phyloP scores from a whole-genome alignment of 2,329 filamentous ascomycete genomes.

The Colletotrichum graminicola region DNA sequence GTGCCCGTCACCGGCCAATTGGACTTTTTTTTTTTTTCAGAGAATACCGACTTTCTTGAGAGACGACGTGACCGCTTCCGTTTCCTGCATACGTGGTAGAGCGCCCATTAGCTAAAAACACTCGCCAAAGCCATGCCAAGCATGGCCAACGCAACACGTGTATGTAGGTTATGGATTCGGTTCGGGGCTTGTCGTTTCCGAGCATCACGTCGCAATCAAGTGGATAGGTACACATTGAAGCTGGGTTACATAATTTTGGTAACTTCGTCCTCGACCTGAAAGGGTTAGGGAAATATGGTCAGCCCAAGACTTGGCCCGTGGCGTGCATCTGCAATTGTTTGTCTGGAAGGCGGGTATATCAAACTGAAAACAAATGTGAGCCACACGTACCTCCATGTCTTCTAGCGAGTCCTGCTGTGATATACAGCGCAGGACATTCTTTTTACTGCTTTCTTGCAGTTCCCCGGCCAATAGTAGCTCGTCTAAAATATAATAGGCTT shows the following conservation, averaged over 20 bases:
- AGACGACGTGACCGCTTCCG: constrained; percentile 52
- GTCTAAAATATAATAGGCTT: constrained; percentile 99
- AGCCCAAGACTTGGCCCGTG: constrained; percentile 50
- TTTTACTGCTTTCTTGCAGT: constrained; percentile 99
- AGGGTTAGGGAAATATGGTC: constrained; percentile 59
- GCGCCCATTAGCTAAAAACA: constrained; percentile 45
- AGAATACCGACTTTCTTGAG: constrained; percentile 57
- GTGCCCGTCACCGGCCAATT: constrained; percentile 1
- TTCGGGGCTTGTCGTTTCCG: constrained; percentile 18
- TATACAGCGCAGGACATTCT: constrained; percentile 96
- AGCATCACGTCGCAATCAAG: constrained; percentile 30
- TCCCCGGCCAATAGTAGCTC: constrained; percentile 95
- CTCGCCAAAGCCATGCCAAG: constrained; percentile 30
- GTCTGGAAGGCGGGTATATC: constrained; percentile 13
- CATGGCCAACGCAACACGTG: constrained; percentile 14
- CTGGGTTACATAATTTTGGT: constrained; percentile 85
- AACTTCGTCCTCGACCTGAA: constrained; percentile 89
- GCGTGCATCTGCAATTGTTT: constrained; percentile 30
- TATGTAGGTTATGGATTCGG: constrained; percentile 24
- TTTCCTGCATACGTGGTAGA: constrained; percentile 47
- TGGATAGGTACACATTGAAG: constrained; percentile 35
- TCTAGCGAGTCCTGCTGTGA: constrained; percentile 97
- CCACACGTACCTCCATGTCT: constrained; percentile 93
- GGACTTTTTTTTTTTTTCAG: constrained; percentile 57
- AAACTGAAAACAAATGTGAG: constrained; percentile 5